phyloP scores from a whole-genome alignment of 208 protist genomes.

The Crithidia sp. region DNA sequence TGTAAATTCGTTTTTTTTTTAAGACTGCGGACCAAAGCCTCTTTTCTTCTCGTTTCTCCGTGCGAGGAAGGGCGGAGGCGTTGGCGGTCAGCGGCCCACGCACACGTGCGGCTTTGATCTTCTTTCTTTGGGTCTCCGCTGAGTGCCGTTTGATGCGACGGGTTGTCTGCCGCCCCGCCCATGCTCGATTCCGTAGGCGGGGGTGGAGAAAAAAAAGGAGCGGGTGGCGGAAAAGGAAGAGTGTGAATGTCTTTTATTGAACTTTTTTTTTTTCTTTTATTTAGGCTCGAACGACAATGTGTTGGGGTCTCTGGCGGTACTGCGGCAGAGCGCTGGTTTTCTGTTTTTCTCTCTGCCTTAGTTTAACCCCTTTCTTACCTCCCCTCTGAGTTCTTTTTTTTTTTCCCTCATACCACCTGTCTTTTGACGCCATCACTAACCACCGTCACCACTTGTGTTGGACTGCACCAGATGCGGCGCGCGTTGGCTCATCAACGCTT shows the following conservation, averaged over 20 bases:
- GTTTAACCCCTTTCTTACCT: background rate
- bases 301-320: no score
- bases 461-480: background rate
- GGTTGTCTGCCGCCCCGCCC: no score
- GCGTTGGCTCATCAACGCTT: background rate
- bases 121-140: slow-evolving; percentile 1
- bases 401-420: background rate
- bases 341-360: slow-evolving; percentile 16
- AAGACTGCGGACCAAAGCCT: no score
- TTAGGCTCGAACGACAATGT: no score
- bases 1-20: background rate
- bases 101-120: background rate
- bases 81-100: no score
- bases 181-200: no score
- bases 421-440: background rate
- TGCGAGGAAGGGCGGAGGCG: background rate
- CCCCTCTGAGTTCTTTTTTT: background rate
- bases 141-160: no score
- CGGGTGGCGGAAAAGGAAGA: no score
- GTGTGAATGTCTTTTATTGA: no score
- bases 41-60: background rate
- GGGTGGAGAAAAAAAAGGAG: no score
- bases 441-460: background rate
- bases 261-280: no score
- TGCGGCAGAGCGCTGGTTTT: background rate